A percentile compares a stretch with the other conserved stretches of the same genome.
phyloP scores from a whole-genome alignment of 805 yeast species.

The Myxozyma neotropica region DNA sequence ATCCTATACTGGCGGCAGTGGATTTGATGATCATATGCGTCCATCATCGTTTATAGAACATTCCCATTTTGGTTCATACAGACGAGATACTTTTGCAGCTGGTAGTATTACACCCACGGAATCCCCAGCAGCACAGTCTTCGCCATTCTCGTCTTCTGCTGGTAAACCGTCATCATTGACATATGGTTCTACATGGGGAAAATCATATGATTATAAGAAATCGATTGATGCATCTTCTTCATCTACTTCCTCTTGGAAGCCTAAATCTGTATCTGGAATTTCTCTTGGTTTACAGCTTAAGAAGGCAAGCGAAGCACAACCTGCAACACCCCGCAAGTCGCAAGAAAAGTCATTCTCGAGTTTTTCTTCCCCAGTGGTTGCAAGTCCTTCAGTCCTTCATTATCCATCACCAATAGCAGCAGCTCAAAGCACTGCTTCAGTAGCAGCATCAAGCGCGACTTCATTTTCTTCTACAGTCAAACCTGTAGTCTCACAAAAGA shows the following conservation, averaged over 20 bases:
- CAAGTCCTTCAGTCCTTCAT: too few species aligned
- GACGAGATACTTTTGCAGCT: conserved; percentile 2
- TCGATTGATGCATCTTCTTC: background rate
- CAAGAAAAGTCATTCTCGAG: background rate
- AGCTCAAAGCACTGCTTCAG: background rate
- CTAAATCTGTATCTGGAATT: conserved; percentile 19
- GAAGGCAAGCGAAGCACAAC: background rate
- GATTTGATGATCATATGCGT: conserved; percentile 9
- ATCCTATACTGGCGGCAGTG: conserved; percentile 15
- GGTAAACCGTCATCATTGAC: background rate
- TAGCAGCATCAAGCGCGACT: background rate
- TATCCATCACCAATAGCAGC: background rate
- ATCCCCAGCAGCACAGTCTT: background rate
- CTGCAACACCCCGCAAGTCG: background rate
- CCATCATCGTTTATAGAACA: conserved; percentile 10
- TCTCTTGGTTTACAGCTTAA: conserved; percentile 22
- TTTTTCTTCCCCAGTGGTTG: too few species aligned
- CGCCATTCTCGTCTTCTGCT: background rate
- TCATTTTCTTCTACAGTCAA: background rate
- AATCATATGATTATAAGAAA: background rate
- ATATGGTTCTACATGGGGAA: background rate
- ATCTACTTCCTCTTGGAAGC: background rate
- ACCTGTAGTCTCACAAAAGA: conserved; percentile 54
- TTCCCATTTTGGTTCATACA: background rate
- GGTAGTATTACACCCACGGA: conserved; percentile 9